Base-by-base conservation (phyloP, 306 rosid genomes). In the Lathyrus oleraceus region DNA sequence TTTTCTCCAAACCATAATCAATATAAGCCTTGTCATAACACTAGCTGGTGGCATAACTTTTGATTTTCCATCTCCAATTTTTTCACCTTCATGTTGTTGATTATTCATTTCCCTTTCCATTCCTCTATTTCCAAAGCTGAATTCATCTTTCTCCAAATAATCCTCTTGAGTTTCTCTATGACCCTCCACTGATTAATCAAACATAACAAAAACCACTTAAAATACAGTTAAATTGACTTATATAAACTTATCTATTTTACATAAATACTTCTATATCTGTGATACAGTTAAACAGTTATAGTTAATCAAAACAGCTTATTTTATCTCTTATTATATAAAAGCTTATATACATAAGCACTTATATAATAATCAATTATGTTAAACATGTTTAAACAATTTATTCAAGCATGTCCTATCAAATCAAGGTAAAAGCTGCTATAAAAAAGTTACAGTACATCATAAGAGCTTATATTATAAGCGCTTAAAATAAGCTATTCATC, bases 1-100 rank as follows among this genome's bases (percentile, higher is more conserved):
- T 66, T 93, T 93, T 35, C 98, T 90, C 96, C 96, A 93, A 10
- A 90, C 98, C 98, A 93, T 93, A 35, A 88, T 90, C 66, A 93
- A 85, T 57, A 90, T 93, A 9, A 93, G 97, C 87, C 96, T 90
- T 23, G 97, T 93, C 98, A 93, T 93, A 5, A 93, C 98, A 68
- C 91, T 87, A 1, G 97, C 83, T 65, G 94, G 93, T 25, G 98
- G 97, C 97, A 90, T 85, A 15, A 69, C 75, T 70, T 84, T 93
- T 21, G 85, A 80, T 25, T 84, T 84, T 1, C 77, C 89, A 59
- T 82, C 87, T 35, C 85, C 89, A 17, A 52, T 78, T 73, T 87
- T 87, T 9, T 90, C 91, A 52, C 69, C 91, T 39, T 67, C 75
- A 15, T 75, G 85, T 32, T 54, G 76, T 49, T 80, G 81, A 70